Evolutionary conservation across 1,284 basidiomycete species (phyloP), one percentile per base, ranked within the genome.

Genomic region (Fomitopsis pinicola): DNA sequence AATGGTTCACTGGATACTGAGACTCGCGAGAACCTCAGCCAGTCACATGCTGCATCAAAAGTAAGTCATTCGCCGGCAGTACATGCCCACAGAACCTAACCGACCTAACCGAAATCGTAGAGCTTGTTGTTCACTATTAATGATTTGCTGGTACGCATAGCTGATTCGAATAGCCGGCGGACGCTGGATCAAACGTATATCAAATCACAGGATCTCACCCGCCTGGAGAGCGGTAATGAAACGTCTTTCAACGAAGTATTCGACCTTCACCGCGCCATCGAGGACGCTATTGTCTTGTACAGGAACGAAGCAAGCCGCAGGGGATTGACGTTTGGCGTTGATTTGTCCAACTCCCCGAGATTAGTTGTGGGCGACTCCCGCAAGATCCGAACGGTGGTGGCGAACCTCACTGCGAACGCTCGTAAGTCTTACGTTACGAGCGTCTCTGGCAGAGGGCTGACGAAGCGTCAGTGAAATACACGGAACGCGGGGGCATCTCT

Each of bases 181-280:
- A 52, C n/a, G 30, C 17, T n/a, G 28, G 12, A 64, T 30, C 36
- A 46, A 22, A 78, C 40, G 26, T 33, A 28, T 50, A 42, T 50
- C 26, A 35, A 30, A n/a, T 35, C 59, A 6, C 62, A 86, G 84
- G 93, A 95, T 73, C 81, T 95, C 7, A 94, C 93, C 0, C 82
- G 91, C 10, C 81, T 94, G 36, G 93, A 95, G 72, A 88, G 83
- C 57, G 92, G 92, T 19, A 85, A 89, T 64, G 88, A 92, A 69
- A 90, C 89, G 0, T 88, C 87, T 1, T 89, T 92, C 73, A 89
- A 88, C 69, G 93, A 95, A 71, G 89, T 91, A 0, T 94, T 95
- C 68, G 82, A 95, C 69, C 76, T 95, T 6, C 81, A 80, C 17
- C 74, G 78, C n/a, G 82, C 84, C 0, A 87, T 95, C 61, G 74